Evolutionary conservation across 139 green algal genomes (phyloP).

Genomic region (Desmodesmus armatus): DNA sequence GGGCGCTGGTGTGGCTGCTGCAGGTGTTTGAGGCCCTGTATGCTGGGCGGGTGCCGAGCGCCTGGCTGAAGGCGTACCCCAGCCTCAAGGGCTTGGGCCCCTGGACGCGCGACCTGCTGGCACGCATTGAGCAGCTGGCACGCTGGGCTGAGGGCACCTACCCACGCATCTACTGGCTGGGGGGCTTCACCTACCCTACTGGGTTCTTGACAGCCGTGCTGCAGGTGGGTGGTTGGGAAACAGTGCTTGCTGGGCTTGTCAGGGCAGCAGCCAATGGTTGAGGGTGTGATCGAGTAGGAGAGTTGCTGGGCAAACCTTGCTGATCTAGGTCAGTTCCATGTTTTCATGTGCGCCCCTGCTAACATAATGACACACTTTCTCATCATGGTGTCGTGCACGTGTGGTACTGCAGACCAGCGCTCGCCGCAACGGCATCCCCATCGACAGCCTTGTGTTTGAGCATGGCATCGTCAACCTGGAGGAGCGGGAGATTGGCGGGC

Average conservation of each 20-base stretch:
- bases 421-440: constrained; percentile 78
- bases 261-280: constrained; percentile 22
- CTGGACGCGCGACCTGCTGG: constrained; percentile 87
- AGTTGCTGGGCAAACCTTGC: too few relatives aligned
- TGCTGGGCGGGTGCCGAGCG: constrained; percentile 72
- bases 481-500: constrained; percentile 74
- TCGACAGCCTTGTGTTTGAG: constrained; percentile 90
- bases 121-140: constrained; percentile 79
- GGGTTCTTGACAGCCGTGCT: constrained; percentile 74
- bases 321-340: too few relatives aligned
- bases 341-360: too few relatives aligned
- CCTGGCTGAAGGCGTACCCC: constrained; percentile 87
- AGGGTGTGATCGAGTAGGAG: not conserved
- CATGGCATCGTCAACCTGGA: constrained; percentile 82
- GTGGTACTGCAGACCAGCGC: constrained; percentile 82
- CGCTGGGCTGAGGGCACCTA: constrained; percentile 80
- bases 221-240: constrained; percentile 14
- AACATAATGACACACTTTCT: too few relatives aligned
- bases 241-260: not conserved
- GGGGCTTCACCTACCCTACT: constrained; percentile 89
- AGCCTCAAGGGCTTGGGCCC: constrained; percentile 83
- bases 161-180: constrained; percentile 88
- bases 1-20: not conserved
- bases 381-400: too few relatives aligned
- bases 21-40: constrained; percentile 79